These are phyloP conservation scores for Spathaspora arborariae DNA, from an alignment of 805 yeast genomes.

Conservation along the genomic window DNA sequence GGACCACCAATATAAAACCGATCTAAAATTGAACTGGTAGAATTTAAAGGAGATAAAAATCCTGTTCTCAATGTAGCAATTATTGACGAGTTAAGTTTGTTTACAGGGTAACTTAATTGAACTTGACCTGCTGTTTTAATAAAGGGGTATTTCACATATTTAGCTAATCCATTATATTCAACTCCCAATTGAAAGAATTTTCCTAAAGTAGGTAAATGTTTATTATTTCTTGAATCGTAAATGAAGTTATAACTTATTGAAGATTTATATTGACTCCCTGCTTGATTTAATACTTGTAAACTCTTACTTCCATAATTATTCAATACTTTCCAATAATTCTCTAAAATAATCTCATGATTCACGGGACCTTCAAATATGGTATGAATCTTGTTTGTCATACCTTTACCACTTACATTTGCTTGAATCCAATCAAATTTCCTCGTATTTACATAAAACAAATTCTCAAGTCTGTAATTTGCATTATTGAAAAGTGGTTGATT, in stretches of 20 bases:
- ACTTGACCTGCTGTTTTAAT: conserved; percentile 41
- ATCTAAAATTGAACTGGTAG: conserved; percentile 40
- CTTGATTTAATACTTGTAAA: conserved; percentile 29
- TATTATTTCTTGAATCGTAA: conserved; percentile 44
- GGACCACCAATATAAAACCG: conserved; percentile 58
- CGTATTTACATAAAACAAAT: conserved; percentile 38
- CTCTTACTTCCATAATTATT: conserved; percentile 26
- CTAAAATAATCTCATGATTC: conserved; percentile 48
- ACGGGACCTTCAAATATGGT: conserved; percentile 26
- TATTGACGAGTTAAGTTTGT: conserved; percentile 15
- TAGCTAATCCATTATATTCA: conserved; percentile 32
- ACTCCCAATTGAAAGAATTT: conserved; percentile 30
- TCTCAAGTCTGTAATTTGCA: conserved; percentile 38
- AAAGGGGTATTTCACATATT: conserved; percentile 27
- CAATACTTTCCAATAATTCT: conserved; percentile 41
- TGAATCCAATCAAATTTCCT: conserved; percentile 47
- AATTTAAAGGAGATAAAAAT: conserved; percentile 18
- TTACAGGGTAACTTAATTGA: conserved; percentile 25
- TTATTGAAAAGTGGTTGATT: conserved; percentile 43
- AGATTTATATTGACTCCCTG: conserved; percentile 46
- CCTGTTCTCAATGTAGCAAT: conserved; percentile 34
- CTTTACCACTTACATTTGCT: conserved; percentile 42
- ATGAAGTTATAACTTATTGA: conserved; percentile 35
- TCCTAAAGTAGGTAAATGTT: conserved; percentile 43
- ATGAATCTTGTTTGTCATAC: conserved; percentile 38